Evolutionary conservation across 352 stramenopile genomes (phyloP).

Genomic region (Salisapilia sapeloensis): DNA sequence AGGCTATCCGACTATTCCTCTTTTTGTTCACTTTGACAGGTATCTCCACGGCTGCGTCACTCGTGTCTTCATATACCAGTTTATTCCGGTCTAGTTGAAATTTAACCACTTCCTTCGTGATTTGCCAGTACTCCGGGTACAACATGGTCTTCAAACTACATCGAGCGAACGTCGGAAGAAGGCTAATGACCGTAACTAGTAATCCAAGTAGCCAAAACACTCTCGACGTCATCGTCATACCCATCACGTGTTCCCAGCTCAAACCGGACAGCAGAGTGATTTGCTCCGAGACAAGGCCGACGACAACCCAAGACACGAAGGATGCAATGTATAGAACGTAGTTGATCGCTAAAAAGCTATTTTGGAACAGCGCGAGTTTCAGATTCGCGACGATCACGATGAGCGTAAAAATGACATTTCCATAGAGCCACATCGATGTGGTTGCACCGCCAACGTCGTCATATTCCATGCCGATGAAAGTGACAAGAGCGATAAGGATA

Average conservation of each 20-base stretch:
- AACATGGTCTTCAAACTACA: conserved; percentile 36
- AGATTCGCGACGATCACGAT: conserved; percentile 57
- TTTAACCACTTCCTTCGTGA: conserved; percentile 58
- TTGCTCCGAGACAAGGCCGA: conserved; percentile 35
- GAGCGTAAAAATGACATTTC: conserved; percentile 67
- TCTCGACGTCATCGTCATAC: conserved; percentile 30
- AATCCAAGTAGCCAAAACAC: conserved; percentile 44
- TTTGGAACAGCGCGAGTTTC: conserved; percentile 70
- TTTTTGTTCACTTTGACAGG: conserved; percentile 9
- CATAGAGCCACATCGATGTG: conserved; percentile 57
- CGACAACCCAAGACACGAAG: conserved; percentile 35
- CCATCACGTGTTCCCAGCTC: conserved; percentile 51
- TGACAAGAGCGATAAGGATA: conserved; percentile 46
- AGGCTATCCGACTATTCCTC: conserved; percentile 6
- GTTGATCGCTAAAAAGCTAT: conserved; percentile 56
- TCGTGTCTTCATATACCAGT: conserved; percentile 50
- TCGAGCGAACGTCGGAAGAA: conserved; percentile 29
- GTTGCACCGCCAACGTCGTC: conserved; percentile 12
- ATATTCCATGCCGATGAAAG: conserved; percentile 20
- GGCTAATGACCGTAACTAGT: conserved; percentile 27
- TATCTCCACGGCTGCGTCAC: conserved; percentile 23
- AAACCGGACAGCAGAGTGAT: conserved; percentile 41
- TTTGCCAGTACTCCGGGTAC: conserved; percentile 63
- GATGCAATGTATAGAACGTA: conserved; percentile 45
- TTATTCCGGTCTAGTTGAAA: conserved; percentile 35